Base-by-base conservation (phyloP, 2,329 filamentous ascomycete genomes). In the Aspergillus fumigatus region DNA sequence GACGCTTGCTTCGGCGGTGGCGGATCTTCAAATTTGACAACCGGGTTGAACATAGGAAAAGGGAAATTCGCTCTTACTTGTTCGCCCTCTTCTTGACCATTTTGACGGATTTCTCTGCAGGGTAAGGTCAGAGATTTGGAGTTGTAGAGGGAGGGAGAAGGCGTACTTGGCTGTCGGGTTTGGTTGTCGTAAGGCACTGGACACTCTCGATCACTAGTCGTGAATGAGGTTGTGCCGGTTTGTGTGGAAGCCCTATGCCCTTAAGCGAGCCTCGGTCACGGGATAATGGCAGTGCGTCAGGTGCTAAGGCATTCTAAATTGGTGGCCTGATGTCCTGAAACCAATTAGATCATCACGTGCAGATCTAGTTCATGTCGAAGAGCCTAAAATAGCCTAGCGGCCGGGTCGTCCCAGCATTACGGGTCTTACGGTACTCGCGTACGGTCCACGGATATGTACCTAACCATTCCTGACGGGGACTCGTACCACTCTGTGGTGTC, bases 21-120 rank as follows among this genome's bases (percentile, higher is more conserved):
- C 23, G 49, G 49, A 40, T 29, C 50, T 59, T 60, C 59, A 65
- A 68, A 63, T 62, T 64, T 62, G 65, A 64, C 59, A 60, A 58
- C 59, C 56, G 61, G 63, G 55, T 65, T 60, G 66, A 56, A 65
- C 64, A 26, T 11, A 47, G 63, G 62, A 63, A 65, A 61, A 64
- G 59, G 62, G 59, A 47, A 23, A 23, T 64, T 59, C 65, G 67
- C 61, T 74, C 82, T 77, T 85, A 88, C 85, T 88, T 88, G 80
- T 84, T 86, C 75, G 86, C 84, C 78, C 86, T 82, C 83, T 88
- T 88, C 83, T 88, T 88, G 80, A 88, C 85, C 86, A 88, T 88
- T 75, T 76, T 87, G 79, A 79, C 79, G 79, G 77, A 77, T 78
- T 77, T 72, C 64, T 74, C 67, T 72, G 68, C 62, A 62, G 62